These are phyloP conservation scores for Kodamaea nitidulidarum DNA, from an alignment of 805 yeast genomes.

Conservation along the genomic window DNA sequence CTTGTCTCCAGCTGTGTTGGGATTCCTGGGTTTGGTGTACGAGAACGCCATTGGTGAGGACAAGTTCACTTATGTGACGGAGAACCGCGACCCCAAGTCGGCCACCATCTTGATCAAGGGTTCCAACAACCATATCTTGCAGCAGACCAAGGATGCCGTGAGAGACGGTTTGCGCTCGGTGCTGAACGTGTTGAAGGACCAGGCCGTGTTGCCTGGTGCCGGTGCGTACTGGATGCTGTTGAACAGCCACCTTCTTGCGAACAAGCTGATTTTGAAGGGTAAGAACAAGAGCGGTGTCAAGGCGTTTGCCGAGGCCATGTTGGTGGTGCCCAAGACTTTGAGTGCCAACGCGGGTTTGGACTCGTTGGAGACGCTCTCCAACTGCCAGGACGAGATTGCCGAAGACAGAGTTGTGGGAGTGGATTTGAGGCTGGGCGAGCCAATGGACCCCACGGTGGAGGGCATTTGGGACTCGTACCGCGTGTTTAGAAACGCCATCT, in stretches of 20 bases:
- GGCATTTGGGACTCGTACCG: conserved; percentile 97
- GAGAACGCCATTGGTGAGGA: conserved; percentile 96
- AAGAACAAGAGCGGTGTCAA: conserved; percentile 84
- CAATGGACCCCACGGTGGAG: conserved; percentile 89
- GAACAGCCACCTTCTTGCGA: conserved; percentile 52
- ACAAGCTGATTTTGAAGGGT: conserved; percentile 66
- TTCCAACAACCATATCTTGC: conserved; percentile 81
- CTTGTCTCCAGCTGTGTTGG: conserved; percentile 71
- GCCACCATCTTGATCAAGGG: conserved; percentile 92
- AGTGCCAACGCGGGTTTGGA: conserved; percentile 92
- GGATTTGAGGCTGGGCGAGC: conserved; percentile 87
- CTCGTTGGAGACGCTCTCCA: conserved; percentile 80
- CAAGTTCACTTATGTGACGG: conserved; percentile 93
- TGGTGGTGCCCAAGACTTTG: conserved; percentile 89
- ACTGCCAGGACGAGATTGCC: conserved; percentile 82
- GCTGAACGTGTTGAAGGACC: conserved; percentile 83
- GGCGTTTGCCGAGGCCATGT: conserved; percentile 89
- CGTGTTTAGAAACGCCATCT: conserved; percentile 87
- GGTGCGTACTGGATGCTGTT: conserved; percentile 93
- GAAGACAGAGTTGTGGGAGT: conserved; percentile 86
- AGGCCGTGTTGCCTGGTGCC: conserved; percentile 88
- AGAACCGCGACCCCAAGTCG: conserved; percentile 81
- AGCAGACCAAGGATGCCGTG: conserved; percentile 94
- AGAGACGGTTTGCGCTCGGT: conserved; percentile 96
- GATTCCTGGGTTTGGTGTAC: conserved; percentile 84